phyloP scores from a whole-genome alignment of 164 flowering plant species.

The Akebia trifoliata region DNA sequence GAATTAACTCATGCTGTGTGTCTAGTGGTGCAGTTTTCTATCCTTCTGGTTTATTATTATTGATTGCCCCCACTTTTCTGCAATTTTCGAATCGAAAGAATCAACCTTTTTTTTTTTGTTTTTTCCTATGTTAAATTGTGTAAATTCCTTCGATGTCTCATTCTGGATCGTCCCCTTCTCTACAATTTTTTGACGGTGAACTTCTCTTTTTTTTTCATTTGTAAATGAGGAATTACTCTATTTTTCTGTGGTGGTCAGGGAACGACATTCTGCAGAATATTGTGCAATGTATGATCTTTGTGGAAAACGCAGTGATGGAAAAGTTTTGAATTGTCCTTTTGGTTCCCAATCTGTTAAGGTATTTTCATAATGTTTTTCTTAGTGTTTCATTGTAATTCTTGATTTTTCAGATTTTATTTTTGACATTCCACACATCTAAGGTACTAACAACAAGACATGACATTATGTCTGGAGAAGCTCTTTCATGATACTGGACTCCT shows the following conservation, averaged over 20 bases:
- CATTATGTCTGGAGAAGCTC: neutral
- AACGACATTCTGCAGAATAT: constrained; percentile 58
- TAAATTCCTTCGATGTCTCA: neutral
- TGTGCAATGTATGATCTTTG: constrained; percentile 96
- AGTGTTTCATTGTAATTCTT: neutral
- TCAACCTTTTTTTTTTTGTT: no score
- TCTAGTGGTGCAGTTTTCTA: no score
- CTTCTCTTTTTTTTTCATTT: neutral
- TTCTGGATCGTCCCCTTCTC: neutral
- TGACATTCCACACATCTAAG: no score
- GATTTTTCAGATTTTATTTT: neutral
- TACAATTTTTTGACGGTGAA: neutral
- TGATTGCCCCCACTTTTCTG: no score
- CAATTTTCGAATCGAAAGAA: no score
- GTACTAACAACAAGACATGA: neutral
- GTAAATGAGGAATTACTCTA: neutral
- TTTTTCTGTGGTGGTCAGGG: constrained; percentile 29
- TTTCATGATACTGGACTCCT: neutral
- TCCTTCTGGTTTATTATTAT: no score
- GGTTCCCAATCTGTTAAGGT: constrained; percentile 79
- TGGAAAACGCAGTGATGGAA: constrained; percentile 79
- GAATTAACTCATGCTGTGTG: no score
- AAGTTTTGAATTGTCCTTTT: constrained; percentile 79
- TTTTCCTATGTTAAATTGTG: no score
- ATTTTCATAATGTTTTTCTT: constrained; percentile 9